phyloP scores from a whole-genome alignment of 2,329 filamentous ascomycete genomes.

The Fusarium nisikadoi region DNA sequence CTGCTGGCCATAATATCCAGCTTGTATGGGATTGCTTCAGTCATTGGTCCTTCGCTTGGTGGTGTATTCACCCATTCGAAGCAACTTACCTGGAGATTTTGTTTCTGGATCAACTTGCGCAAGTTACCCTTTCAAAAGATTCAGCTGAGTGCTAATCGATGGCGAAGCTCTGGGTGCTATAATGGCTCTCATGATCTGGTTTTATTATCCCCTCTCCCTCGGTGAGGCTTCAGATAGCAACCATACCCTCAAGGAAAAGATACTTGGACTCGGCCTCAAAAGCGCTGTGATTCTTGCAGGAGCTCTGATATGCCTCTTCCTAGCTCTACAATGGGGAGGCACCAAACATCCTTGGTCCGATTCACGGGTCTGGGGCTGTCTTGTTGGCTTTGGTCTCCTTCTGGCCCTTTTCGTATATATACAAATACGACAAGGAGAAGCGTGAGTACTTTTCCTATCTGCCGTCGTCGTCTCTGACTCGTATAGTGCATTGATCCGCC shows the following conservation, averaged over 20 bases:
- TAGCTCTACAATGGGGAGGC: slow-evolving; percentile 43
- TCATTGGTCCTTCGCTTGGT: slow-evolving; percentile 33
- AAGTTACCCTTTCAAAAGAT: neutral
- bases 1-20: slow-evolving; percentile 31
- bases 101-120: slow-evolving; percentile 41
- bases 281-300: slow-evolving; percentile 28
- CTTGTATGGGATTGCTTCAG: slow-evolving; percentile 38
- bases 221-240: slow-evolving; percentile 8
- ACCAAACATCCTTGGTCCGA: slow-evolving; percentile 38
- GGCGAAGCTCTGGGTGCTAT: slow-evolving; percentile 21
- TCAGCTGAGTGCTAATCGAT: fast-evolving
- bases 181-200: slow-evolving; percentile 6
- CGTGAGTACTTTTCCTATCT: neutral
- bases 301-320: slow-evolving; percentile 22
- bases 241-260: slow-evolving; percentile 3
- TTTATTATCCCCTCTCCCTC: slow-evolving; percentile 22
- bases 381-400: slow-evolving; percentile 34
- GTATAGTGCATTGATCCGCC: slow-evolving; percentile 25
- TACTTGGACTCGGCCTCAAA: slow-evolving; percentile 14
- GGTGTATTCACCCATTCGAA: slow-evolving; percentile 35
- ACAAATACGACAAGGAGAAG: slow-evolving; percentile 27
- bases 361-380: slow-evolving; percentile 36
- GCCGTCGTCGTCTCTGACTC: neutral
- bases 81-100: slow-evolving; percentile 38
- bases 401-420: slow-evolving; percentile 21